Evolutionary conservation across 148 eudicot species (phyloP).

Genomic region (Vaccinium myrtillus): DNA sequence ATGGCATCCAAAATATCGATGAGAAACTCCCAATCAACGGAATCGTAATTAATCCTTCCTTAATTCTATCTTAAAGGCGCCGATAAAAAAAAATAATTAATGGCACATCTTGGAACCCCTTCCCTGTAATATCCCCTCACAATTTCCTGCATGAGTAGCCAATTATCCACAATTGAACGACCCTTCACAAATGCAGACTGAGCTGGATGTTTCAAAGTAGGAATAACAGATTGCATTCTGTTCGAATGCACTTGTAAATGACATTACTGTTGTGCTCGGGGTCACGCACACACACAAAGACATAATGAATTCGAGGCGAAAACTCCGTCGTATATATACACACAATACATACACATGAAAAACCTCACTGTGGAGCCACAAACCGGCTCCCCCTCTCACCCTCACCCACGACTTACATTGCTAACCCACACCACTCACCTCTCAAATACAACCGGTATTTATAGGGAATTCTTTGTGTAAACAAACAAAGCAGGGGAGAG

Average conservation of each 20-base stretch:
- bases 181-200: neutral
- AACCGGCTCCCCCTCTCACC: no score
- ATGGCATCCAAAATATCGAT: neutral
- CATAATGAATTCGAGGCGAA: no score
- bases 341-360: no score
- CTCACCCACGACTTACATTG: no score
- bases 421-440: no score
- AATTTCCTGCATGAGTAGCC: neutral
- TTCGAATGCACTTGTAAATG: neutral
- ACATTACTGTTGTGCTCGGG: neutral
- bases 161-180: neutral
- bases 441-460: no score
- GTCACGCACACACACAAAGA: no score
- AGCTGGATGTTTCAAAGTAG: neutral
- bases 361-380: no score
- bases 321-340: no score
- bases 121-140: neutral
- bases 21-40: neutral
- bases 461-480: no score
- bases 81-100: neutral
- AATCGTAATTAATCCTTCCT: neutral
- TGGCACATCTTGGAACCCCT: neutral
- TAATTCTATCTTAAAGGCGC: constrained; percentile 4
- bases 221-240: neutral
- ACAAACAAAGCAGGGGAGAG: no score